Base-by-base conservation (phyloP, 129 eudicot genomes). In the Tagetes patula region DNA sequence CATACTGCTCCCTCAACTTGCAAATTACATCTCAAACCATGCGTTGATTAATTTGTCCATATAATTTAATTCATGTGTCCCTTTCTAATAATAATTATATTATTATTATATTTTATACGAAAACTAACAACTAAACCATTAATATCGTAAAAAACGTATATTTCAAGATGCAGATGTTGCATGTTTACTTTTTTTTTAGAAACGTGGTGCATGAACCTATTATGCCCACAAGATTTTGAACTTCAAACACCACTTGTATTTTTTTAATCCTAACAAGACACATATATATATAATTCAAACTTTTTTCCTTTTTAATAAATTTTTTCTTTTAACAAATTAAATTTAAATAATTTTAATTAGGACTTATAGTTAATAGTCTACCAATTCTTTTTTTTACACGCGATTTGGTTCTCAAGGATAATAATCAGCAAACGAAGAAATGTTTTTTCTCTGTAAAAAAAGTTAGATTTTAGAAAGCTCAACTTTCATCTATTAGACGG, bases 201-300 rank as follows among this genome's bases (percentile, higher is more conserved):
- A 71, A 78, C 82, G 77, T 78, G 82, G 64, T 78, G 66, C 82
- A 78, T 78, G 82, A 50, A 62, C 65, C 71, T 59, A 9, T 48
- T 30, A 43, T 4, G 65, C 8, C 27, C 20, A 14, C 39, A 64
- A 13, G 33, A 38, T 14, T 63, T 63, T 63, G 68, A 37, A 63
- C 68, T 37, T 63, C 32, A 63, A 63, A 38, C 64, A 58, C 40
- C 39, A 58, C 14, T 9, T 14, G 31, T 0, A 5, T 32, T 58
- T 58, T 30, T 8, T 8, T 8, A 2, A 8, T 30, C 4, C 47
- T 14, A 2, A 13, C 12, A 38, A 14, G 27, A 30, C 38, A 32
- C 8, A 30, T 43, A 31, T 10, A 9, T 8, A 27, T 10, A 9
- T 8, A 27, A 52, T 10, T 3, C 8, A 43, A 43, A 43, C 48